Evolutionary conservation across 2,329 filamentous ascomycete species (phyloP), one percentile per base, ranked within the genome.

Genomic region (Talaromyces islandicus): DNA sequence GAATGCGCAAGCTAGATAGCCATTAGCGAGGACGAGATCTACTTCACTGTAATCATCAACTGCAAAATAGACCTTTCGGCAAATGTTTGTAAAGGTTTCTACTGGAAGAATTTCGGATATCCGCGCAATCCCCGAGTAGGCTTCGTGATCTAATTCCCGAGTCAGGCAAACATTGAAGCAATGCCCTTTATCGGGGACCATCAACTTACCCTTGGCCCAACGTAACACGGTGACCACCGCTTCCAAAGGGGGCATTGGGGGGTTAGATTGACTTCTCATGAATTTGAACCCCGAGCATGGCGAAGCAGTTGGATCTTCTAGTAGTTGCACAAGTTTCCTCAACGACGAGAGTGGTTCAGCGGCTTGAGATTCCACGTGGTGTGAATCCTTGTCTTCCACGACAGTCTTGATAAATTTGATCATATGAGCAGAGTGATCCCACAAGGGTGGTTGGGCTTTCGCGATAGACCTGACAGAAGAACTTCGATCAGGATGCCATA

Each of bases 21-120:
- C 56, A 27, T 58, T 58, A 30, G 56, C 46, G 30, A 58, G 43
- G 4, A 58, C 38, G n/a, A 58, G 50, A 14, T 58, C 56, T 27
- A 58, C 27, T 51, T 58, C 56, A 24, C 46, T 43, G 46, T 58
- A 58, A 10, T 55, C 53, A 12, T 55, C 53, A 24, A 55, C 53
- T 25, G 53, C 53, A 38, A 55, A 55, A 11, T 55, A 55, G 12
- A 55, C 53, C 4, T 43, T 55, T 55, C 53, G 53, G 32, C 53
- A 55, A 4, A 55, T 55, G 10, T 55, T 32, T 14, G 53, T 55
- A 25, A 55, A 55, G 4, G 10, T 38, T 38, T 55, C 30, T 4
- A 55, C n/a, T 3, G 53, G 53, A 9, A 55, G 21, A 4, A 55
- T 43, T 55, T 55, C 27, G 7, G 53, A 11, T 19, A 55, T 43